phyloP scores from a whole-genome alignment of 805 yeast genomes.

The Metschnikowia orientalis region DNA sequence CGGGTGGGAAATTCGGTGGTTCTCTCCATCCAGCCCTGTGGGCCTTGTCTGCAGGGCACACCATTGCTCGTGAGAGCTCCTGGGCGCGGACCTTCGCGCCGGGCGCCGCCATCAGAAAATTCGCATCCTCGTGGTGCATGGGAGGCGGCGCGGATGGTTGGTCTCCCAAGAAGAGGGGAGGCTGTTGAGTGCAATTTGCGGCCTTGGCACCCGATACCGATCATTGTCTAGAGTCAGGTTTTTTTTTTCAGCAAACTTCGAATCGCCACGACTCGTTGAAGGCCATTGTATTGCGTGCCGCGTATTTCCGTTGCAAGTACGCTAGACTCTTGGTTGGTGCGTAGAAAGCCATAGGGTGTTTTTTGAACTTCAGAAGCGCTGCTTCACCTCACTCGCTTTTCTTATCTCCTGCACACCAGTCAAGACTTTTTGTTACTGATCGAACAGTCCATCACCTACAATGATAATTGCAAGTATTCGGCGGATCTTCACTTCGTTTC shows the following conservation, averaged over 20 bases:
- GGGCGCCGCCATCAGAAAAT: constrained; percentile 57
- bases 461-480: constrained; percentile 73
- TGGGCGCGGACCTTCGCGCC: constrained; percentile 49
- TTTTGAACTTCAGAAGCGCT: too few relatives aligned
- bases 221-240: constrained; percentile 47
- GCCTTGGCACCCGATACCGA: constrained; percentile 62
- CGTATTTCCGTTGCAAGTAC: too few relatives aligned
- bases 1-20: constrained; percentile 68
- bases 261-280: too few relatives aligned
- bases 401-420: too few relatives aligned
- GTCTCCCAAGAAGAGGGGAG: constrained; percentile 31
- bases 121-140: constrained; percentile 34
- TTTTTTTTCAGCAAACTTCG: too few relatives aligned
- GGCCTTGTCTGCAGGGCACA: constrained; percentile 8
- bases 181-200: constrained; percentile 62
- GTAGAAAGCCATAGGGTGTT: too few relatives aligned
- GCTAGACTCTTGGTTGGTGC: too few relatives aligned
- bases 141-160: constrained; percentile 59
- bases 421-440: background rate
- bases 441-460: background rate
- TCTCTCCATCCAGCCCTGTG: constrained; percentile 36
- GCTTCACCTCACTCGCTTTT: too few relatives aligned
- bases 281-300: too few relatives aligned
- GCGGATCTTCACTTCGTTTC: constrained; percentile 72
- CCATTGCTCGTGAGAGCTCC: constrained; percentile 53